These are phyloP conservation scores for Epichloe elymi DNA, from an alignment of 2,329 filamentous ascomycete genomes.

Conservation along the genomic window DNA sequence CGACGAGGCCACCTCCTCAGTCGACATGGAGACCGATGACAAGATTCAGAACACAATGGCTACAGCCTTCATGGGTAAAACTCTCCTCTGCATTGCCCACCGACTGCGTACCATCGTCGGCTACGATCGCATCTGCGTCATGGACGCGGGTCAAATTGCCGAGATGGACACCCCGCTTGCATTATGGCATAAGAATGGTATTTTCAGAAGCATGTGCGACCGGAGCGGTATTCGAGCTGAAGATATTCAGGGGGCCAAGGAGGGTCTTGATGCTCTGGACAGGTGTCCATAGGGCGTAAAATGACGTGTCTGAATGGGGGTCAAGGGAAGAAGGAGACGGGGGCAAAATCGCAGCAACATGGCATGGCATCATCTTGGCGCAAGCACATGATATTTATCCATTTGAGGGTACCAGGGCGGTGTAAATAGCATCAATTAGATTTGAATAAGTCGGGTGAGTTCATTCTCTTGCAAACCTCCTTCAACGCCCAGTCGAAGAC, in stretches of 20 bases:
- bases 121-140: constrained; percentile 93
- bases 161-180: constrained; percentile 68
- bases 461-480: too few species aligned
- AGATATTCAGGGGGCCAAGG: constrained; percentile 35
- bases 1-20: constrained; percentile 85
- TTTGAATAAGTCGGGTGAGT: too few species aligned
- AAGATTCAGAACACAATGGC: constrained; percentile 90
- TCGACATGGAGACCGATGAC: constrained; percentile 93
- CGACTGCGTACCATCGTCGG: constrained; percentile 81
- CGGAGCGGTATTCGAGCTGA: constrained; percentile 58
- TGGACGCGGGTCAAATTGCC: constrained; percentile 79
- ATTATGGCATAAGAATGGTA: constrained; percentile 61
- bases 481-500: too few species aligned
- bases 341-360: too few species aligned
- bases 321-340: not conserved
- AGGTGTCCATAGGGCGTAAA: not conserved
- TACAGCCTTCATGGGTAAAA: constrained; percentile 71
- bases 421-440: too few species aligned
- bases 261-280: constrained; percentile 16
- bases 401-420: too few species aligned
- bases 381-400: too few species aligned
- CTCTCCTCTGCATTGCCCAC: constrained; percentile 85
- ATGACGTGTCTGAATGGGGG: not conserved
- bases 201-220: constrained; percentile 86
- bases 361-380: too few species aligned